These are phyloP conservation scores for Ammopiptanthus mongolicus DNA, from an alignment of 306 rosid genomes.

Conservation along the genomic window DNA sequence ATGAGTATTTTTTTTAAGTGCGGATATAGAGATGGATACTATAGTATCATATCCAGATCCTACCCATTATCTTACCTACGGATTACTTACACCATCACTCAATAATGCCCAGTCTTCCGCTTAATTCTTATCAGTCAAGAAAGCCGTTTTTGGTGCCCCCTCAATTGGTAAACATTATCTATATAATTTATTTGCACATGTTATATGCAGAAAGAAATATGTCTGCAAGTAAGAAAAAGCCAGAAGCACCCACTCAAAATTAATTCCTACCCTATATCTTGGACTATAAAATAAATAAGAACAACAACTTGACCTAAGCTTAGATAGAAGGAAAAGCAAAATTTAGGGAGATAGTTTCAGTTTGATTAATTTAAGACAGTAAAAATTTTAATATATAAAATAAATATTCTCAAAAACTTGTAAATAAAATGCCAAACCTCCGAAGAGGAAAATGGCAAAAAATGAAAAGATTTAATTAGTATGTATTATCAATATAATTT, in stretches of 20 bases:
- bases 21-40: too few species aligned
- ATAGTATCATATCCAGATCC: too few species aligned
- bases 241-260: conserved; percentile 10
- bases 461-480: too few species aligned
- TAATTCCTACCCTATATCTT: conserved; percentile 7
- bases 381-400: background rate
- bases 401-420: background rate
- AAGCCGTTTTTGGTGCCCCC: background rate
- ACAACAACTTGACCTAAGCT: conserved; percentile 4
- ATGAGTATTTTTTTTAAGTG: too few species aligned
- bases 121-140: conserved; percentile 22
- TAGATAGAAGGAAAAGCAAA: background rate
- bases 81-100: conserved; percentile 18
- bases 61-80: too few species aligned
- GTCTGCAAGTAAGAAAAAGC: background rate
- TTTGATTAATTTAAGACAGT: background rate
- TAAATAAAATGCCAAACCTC: background rate
- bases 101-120: conserved; percentile 18
- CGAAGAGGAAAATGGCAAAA: background rate
- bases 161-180: background rate
- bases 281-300: background rate
- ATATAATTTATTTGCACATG: conserved; percentile 13
- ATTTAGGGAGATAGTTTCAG: background rate
- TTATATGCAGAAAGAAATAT: background rate
- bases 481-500: too few species aligned